Base-by-base conservation (phyloP, 2,329 filamentous ascomycete genomes). In the Tolypocladium amazonense region DNA sequence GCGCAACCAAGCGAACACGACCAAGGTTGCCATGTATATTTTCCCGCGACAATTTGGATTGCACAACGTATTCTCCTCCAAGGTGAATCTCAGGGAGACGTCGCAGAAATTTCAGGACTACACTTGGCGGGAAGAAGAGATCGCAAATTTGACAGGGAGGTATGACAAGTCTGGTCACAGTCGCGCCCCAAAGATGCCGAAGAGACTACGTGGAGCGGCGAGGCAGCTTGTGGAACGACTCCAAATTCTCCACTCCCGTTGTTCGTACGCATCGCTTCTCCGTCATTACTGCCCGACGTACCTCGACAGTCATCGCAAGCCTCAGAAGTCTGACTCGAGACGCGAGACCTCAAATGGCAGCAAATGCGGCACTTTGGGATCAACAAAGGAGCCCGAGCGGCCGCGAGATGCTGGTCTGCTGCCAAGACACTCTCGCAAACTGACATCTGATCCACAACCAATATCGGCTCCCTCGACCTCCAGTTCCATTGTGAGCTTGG, bases 41-140 rank as follows among this genome's bases (percentile, higher is more conserved):
- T 99, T 99, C 66, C 94, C 94, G 38, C 82, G 88, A 14, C 92
- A 97, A 68, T 97, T 96, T 68, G 84, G 85, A 18, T 77, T 99
- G 4, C 91, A 96, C 69, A 99, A 97, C 72, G 91, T 88, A n/a
- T 97, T 97, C 70, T 91, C 86, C 0, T 89, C 86, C 6, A 75
- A 77, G 4, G 80, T 88, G 20, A 82, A 94, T 69, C 70, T 69
- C 27, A 81, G 75, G 56, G 83, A 89, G 67, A 93, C 88, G 0
- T 77, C 84, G 0, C 88, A 93, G 66, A 82, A 82, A 33, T 87
- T 93, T 68, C 89, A 90, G 68, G 92, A 96, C 71, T 96, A 96
- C 69, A 92, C 88, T 0, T 71, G 91, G 14, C 86, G 93, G 23
- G 93, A 97, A 68, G 82, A 89, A 14, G 93, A 97, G 68, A 93